These are phyloP conservation scores for Entelexis paramagnoliae DNA, from an alignment of 1,139 yeast species.

Conservation along the genomic window DNA sequence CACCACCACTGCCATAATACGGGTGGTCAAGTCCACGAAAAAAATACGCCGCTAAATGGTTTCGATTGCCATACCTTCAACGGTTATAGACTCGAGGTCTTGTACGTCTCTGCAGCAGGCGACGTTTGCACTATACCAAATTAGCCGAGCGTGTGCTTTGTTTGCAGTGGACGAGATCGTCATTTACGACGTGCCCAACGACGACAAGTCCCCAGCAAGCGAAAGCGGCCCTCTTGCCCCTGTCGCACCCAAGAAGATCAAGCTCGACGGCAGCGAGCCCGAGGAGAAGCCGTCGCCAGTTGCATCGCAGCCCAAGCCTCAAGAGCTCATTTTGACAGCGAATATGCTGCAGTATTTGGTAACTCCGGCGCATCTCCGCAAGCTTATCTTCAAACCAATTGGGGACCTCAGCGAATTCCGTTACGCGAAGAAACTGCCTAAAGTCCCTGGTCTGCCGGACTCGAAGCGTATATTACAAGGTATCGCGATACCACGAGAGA, in stretches of 20 bases:
- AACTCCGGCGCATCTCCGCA: slow-evolving; percentile 74
- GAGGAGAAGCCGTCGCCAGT: slow-evolving; percentile 13
- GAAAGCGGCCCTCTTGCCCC: too few relatives aligned
- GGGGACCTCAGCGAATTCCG: slow-evolving; percentile 43
- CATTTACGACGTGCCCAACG: slow-evolving; percentile 43
- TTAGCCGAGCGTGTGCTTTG: slow-evolving; percentile 63
- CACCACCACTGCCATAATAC: background rate
- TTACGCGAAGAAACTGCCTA: slow-evolving; percentile 62
- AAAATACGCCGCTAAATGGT: slow-evolving; percentile 14
- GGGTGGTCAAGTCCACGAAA: background rate
- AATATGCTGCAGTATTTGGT: slow-evolving; percentile 67
- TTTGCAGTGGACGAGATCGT: slow-evolving; percentile 66
- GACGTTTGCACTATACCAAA: slow-evolving; percentile 62
- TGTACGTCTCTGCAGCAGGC: slow-evolving; percentile 45
- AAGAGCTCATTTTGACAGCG: slow-evolving; percentile 45
- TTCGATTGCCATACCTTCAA: slow-evolving; percentile 24
- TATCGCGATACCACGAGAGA: slow-evolving; percentile 48
- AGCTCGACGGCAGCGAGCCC: slow-evolving; percentile 22
- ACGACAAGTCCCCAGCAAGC: slow-evolving; percentile 25
- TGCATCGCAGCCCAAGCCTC: slow-evolving; percentile 25
- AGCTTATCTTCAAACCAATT: slow-evolving; percentile 41
- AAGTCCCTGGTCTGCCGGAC: slow-evolving; percentile 53
- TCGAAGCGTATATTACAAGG: slow-evolving; percentile 47
- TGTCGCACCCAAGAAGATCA: slow-evolving; percentile 21
- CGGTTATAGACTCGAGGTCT: slow-evolving; percentile 18